These are phyloP conservation scores for Lepiota brunneoincarnata DNA, from an alignment of 768 basidiomycete genomes.

Conservation along the genomic window DNA sequence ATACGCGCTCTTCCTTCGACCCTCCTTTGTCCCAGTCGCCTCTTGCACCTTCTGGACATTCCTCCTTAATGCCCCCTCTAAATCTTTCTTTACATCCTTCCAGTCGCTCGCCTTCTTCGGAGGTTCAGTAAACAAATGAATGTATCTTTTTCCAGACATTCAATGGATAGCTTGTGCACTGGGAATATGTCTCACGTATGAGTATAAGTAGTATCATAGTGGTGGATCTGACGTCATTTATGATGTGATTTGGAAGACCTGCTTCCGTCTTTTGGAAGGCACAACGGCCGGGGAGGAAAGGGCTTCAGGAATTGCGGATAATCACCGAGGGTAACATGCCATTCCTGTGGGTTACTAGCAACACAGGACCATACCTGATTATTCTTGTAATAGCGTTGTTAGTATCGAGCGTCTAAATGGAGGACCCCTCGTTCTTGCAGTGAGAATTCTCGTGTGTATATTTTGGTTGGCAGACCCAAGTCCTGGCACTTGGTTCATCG, in stretches of 20 bases:
- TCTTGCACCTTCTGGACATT: conserved; percentile 24
- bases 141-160: conserved; percentile 11
- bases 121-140: conserved; percentile 17
- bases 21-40: conserved; percentile 11
- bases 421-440: no score
- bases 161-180: not conserved
- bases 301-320: no score
- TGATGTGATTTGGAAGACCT: no score
- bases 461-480: no score
- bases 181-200: not conserved
- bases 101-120: conserved; percentile 19
- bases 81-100: conserved; percentile 19
- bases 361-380: no score
- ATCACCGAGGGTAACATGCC: no score
- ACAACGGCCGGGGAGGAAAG: not conserved
- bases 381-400: no score
- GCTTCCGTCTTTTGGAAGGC: no score
- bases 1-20: conserved; percentile 22
- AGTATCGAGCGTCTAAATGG: no score
- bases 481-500: no score
- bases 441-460: no score
- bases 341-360: no score
- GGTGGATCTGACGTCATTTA: not conserved
- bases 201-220: not conserved
- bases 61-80: conserved; percentile 20